These are phyloP conservation scores for Craterostigma plantagineum DNA, from an alignment of 257 asterid species.

Conservation along the genomic window DNA sequence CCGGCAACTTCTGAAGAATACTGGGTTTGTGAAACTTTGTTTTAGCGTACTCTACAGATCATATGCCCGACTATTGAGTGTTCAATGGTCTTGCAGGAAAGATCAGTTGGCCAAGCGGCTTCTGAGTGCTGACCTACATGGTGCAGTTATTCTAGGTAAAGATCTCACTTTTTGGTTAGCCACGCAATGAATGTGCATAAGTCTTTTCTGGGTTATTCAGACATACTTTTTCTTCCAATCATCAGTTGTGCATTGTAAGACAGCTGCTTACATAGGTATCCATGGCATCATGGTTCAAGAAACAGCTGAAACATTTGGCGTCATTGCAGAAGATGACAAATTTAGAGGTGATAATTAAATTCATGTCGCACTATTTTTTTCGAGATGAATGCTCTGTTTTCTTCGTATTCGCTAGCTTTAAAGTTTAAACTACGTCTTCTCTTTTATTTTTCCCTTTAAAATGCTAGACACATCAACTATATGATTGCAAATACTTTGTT, in stretches of 20 bases:
- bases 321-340: too few species aligned
- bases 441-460: background rate
- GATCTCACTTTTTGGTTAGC: conserved; percentile 6
- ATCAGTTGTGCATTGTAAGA: too few species aligned
- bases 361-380: too few species aligned
- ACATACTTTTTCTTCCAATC: too few species aligned
- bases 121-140: conserved; percentile 67
- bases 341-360: too few species aligned
- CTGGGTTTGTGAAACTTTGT: conserved; percentile 31
- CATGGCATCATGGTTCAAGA: too few species aligned
- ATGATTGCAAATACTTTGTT: conserved; percentile 1
- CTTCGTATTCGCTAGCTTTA: too few species aligned
- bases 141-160: conserved; percentile 61
- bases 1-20: conserved; percentile 40
- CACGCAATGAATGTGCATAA: background rate
- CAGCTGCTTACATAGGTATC: too few species aligned
- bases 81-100: conserved; percentile 40
- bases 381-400: too few species aligned
- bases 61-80: conserved; percentile 1
- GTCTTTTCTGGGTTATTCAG: conserved; percentile 4
- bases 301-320: too few species aligned
- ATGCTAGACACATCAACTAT: too few species aligned
- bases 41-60: conserved; percentile 1
- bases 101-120: conserved; percentile 62
- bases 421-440: too few species aligned